Conservation (phyloP, 2,329 filamentous ascomycete genomes). For the Colletotrichum cuscutae region DNA sequence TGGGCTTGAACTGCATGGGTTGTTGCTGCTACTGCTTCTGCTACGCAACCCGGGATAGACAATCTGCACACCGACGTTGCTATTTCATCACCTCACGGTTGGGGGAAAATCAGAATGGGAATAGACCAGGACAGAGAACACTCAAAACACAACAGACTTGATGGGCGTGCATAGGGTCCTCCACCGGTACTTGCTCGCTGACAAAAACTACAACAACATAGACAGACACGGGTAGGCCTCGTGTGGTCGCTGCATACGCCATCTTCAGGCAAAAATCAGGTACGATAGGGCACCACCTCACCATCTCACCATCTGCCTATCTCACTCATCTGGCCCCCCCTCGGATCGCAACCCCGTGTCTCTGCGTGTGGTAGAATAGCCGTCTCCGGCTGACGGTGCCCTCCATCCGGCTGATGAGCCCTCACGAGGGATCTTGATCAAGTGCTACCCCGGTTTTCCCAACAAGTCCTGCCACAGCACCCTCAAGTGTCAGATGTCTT, state of each 20-base stretch:
- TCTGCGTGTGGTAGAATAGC: conserved; percentile 19
- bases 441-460: conserved; percentile 30
- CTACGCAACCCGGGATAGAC: not conserved
- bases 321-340: not conserved
- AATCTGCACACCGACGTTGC: conserved; percentile 11
- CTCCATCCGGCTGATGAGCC: conserved; percentile 17
- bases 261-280: conserved; percentile 28
- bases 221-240: not conserved
- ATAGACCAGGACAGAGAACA: not conserved
- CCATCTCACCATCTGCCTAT: conserved; percentile 10
- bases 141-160: not conserved
- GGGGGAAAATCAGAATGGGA: not conserved
- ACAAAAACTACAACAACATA: not conserved
- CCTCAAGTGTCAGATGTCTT: conserved; percentile 26
- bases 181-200: not conserved
- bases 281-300: conserved; percentile 25
- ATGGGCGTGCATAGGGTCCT: not conserved
- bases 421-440: conserved; percentile 33
- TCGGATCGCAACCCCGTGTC: conserved; percentile 8
- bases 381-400: conserved; percentile 28
- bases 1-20: not conserved
- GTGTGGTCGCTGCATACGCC: conserved; percentile 1
- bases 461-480: conserved; percentile 3
- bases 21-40: not conserved
- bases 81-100: conserved; percentile 1